Conservation (phyloP, 192 early-diverging fungal genomes). For the Backusella australiensis region DNA sequence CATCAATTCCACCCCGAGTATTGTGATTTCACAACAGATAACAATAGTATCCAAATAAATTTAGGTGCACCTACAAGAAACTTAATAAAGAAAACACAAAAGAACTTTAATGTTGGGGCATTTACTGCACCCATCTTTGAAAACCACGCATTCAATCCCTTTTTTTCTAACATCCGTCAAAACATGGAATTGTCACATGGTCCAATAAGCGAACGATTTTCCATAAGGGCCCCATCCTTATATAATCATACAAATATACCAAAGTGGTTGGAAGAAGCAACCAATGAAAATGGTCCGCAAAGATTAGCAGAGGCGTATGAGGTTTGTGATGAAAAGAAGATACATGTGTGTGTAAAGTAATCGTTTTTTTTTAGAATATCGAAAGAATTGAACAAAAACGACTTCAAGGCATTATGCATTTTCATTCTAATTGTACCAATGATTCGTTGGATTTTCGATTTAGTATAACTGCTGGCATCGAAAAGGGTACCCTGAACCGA, state of each 20-base stretch:
- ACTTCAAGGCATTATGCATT: conserved; percentile 58
- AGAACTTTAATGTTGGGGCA: conserved; percentile 31
- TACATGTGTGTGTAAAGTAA: not conserved
- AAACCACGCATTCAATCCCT: conserved; percentile 54
- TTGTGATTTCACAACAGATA: not conserved
- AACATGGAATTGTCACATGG: conserved; percentile 50
- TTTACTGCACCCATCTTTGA: conserved; percentile 56
- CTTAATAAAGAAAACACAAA: no score
- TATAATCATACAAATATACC: conserved; percentile 21
- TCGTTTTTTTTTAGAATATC: conserved; percentile 32
- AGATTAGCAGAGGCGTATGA: conserved; percentile 18
- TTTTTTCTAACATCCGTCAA: conserved; percentile 62
- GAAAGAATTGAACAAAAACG: conserved; percentile 62
- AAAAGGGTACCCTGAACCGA: conserved; percentile 68
- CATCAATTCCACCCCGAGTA: not conserved
- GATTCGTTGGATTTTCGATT: conserved; percentile 49
- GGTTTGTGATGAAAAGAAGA: not conserved
- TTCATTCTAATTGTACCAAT: conserved; percentile 35
- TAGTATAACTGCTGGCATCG: conserved; percentile 72
- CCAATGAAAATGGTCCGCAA: conserved; percentile 10
- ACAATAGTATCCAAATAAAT: not conserved
- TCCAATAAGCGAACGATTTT: conserved; percentile 53
- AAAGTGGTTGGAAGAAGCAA: not conserved
- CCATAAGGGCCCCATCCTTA: conserved; percentile 45
- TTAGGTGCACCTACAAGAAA: conserved; percentile 7